phyloP scores from a whole-genome alignment of 2,329 filamentous ascomycete species.

The Zarea fungicola region DNA sequence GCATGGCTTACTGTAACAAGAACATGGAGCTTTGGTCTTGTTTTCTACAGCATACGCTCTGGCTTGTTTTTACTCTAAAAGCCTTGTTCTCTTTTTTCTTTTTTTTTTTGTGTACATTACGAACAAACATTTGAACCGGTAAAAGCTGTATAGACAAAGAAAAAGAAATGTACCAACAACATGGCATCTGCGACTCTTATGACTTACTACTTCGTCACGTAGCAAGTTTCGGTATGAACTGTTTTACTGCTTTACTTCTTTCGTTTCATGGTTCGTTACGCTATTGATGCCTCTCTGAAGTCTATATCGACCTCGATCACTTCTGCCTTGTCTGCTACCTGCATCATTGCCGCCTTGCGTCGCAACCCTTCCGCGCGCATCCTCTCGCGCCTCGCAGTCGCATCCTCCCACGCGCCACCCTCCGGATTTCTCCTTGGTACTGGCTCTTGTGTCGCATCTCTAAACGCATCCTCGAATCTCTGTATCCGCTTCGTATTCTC shows the following conservation, averaged over 20 bases:
- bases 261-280: background rate
- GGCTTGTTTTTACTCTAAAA: background rate
- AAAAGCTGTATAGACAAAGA: conserved; percentile 27
- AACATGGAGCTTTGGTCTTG: too few relatives aligned
- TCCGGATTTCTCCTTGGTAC: conserved; percentile 24
- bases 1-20: too few relatives aligned
- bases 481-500: conserved; percentile 64
- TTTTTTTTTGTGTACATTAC: conserved; percentile 27
- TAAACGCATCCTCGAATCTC: conserved; percentile 54
- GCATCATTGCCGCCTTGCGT: conserved; percentile 42
- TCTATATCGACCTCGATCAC: conserved; percentile 16
- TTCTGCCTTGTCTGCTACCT: conserved; percentile 17
- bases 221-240: too few relatives aligned
- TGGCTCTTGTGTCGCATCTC: conserved; percentile 25
- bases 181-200: too few relatives aligned
- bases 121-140: conserved; percentile 23
- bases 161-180: conserved; percentile 20
- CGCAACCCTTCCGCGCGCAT: conserved; percentile 55
- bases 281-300: background rate
- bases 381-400: conserved; percentile 44
- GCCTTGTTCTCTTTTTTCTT: background rate
- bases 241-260: background rate
- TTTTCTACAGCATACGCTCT: too few relatives aligned
- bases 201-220: too few relatives aligned
- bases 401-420: conserved; percentile 51